Evolutionary conservation across 2,329 filamentous ascomycete genomes (phyloP), one percentile per base, ranked within the genome.

Genomic region (Claviceps humidiphila): DNA sequence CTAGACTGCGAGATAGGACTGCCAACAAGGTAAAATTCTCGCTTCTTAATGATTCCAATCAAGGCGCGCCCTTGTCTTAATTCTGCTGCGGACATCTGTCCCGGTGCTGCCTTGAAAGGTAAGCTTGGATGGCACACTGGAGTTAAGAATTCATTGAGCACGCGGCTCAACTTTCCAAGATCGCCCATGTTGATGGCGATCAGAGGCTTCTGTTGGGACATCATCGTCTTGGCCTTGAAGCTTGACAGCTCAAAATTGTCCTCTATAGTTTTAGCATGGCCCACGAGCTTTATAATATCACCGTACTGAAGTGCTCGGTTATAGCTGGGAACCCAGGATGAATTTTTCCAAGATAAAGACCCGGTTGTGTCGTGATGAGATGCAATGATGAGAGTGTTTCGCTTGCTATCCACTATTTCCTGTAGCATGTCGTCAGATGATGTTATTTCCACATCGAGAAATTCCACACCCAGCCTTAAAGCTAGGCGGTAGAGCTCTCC

Each of bases 161-260:
- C 84, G 38, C 93, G 84, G 62, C 89, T 95, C 43, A 96, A 77
- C 70, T 95, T 93, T 48, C 93, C 93, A 26, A 80, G 74, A 47
- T 81, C 74, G 34, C 91, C 90, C 91, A 98, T 97, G 69, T 98
- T 98, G 64, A 98, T 85, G 1, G 87, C 89, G 59, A 98, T 96
- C 52, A 98, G 71, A 1, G 90, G 91, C n/a, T 82, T 81, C 51
- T 85, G 76, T 63, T 94, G 85, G 1, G 86, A 78, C 24, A 76
- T 73, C 40, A 80, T 74, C 69, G 90, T 89, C 71, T 80, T 84
- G 22, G 76, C 71, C 71, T 87, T 90, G 78, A 98, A 98, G 48
- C 79, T 80, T 42, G 82, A 81, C 34, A 97, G 77, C 42, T 85
- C 81, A 63, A 87, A 93, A 66, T 98, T 98, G 69, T 97, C 90